phyloP scores from a whole-genome alignment of 345 rosid species.

The Combretum micranthum region DNA sequence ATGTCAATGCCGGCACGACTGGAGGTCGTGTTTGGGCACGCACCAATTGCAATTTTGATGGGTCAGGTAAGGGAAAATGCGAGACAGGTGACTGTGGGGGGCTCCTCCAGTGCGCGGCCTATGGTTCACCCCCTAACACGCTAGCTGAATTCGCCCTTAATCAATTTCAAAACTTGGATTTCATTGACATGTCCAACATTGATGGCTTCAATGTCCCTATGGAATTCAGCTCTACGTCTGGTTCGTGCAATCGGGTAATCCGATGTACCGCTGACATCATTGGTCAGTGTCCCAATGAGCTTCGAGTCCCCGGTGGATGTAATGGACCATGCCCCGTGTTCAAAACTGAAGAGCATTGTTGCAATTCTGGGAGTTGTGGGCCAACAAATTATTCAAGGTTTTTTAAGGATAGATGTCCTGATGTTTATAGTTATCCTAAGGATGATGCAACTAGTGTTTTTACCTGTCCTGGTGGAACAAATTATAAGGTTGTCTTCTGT shows the following conservation, averaged over 20 bases:
- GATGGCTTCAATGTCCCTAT: constrained; percentile 31
- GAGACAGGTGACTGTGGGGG: constrained; percentile 20
- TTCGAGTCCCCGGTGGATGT: constrained; percentile 18
- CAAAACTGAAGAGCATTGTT: constrained; percentile 15
- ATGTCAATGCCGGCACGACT: constrained; percentile 7
- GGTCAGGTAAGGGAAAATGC: constrained; percentile 19
- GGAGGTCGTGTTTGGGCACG: constrained; percentile 19
- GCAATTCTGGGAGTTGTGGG: constrained; percentile 13
- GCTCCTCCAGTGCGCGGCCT: constrained; percentile 15
- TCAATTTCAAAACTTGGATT: constrained; percentile 19
- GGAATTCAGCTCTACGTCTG: constrained; percentile 21
- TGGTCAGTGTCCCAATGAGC: constrained; percentile 13
- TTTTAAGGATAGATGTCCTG: constrained; percentile 17
- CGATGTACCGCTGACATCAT: constrained; percentile 14
- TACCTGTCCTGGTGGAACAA: constrained; percentile 27
- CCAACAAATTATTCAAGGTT: constrained; percentile 15
- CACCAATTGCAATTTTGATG: constrained; percentile 22
- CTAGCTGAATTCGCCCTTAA: constrained; percentile 24
- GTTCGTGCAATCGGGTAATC: constrained; percentile 13
- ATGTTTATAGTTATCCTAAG: constrained; percentile 27
- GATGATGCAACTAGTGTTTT: constrained; percentile 20
- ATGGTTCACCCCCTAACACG: constrained; percentile 16
- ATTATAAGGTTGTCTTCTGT: constrained; percentile 26
- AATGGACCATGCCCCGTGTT: constrained; percentile 24
- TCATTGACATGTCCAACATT: constrained; percentile 25